Percentiles rank a stretch among this genome's conserved stretches.
These are phyloP conservation scores for Phoenix roebelenii DNA, from an alignment of 176 grass and related monocot species.

Conservation along the genomic window DNA sequence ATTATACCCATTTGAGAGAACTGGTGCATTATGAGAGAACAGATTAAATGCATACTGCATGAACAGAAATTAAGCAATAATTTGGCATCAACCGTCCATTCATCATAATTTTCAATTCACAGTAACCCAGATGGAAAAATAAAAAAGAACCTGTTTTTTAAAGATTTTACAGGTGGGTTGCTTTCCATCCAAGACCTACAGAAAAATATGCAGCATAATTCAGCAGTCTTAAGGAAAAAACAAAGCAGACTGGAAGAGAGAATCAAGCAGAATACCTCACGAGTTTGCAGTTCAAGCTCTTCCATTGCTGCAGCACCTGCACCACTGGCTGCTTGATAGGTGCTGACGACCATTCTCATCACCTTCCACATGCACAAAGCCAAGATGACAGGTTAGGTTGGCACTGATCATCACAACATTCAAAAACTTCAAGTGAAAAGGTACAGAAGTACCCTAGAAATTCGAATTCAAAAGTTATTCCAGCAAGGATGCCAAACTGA, in stretches of 20 bases:
- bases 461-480: too few species aligned
- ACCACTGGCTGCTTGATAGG: slow-evolving; percentile 97
- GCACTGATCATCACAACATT: too few species aligned
- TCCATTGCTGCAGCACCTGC: slow-evolving; percentile 94
- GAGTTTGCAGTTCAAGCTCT: slow-evolving; percentile 81
- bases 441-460: too few species aligned
- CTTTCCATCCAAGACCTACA: slow-evolving; percentile 91
- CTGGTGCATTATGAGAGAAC: slow-evolving; percentile 86
- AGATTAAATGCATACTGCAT: slow-evolving; percentile 97
- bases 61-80: slow-evolving; percentile 17
- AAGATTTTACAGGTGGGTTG: slow-evolving; percentile 92
- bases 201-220: not conserved
- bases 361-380: slow-evolving; percentile 35
- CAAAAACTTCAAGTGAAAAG: too few species aligned
- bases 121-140: not conserved
- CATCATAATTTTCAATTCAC: not conserved
- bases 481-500: too few species aligned
- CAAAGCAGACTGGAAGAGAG: not conserved
- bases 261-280: slow-evolving; percentile 38
- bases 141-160: slow-evolving; percentile 56
- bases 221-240: not conserved
- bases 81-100: not conserved
- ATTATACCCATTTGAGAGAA: slow-evolving; percentile 92
- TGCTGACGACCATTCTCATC: slow-evolving; percentile 92
- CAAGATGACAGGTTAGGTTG: not conserved